phyloP scores from a whole-genome alignment of 2,329 filamentous ascomycete species.

The Cyphellophora attinorum region DNA sequence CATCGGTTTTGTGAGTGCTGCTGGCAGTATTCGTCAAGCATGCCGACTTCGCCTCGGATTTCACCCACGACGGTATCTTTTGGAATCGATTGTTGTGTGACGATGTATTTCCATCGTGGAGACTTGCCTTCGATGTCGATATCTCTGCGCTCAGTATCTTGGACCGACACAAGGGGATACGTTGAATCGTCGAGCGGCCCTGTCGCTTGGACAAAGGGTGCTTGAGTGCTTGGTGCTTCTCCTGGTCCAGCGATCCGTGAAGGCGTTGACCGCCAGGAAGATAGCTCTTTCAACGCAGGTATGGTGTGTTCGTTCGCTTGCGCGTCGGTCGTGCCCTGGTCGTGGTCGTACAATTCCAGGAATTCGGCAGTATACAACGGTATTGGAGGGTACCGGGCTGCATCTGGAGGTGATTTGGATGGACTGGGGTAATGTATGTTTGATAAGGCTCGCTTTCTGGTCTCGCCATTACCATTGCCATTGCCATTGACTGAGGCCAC shows the following conservation, averaged over 20 bases:
- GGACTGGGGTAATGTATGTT: slow-evolving; percentile 58
- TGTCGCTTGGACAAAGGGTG: slow-evolving; percentile 61
- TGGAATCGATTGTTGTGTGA: slow-evolving; percentile 41
- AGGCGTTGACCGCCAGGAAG: slow-evolving; percentile 68
- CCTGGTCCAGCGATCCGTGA: slow-evolving; percentile 57
- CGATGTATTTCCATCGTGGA: slow-evolving; percentile 58
- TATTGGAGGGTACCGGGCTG: slow-evolving; percentile 53
- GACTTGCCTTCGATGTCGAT: slow-evolving; percentile 44
- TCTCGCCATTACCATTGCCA: too few relatives aligned
- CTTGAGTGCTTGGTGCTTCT: slow-evolving; percentile 42
- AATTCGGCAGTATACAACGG: slow-evolving; percentile 68
- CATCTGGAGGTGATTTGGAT: slow-evolving; percentile 47
- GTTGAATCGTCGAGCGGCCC: slow-evolving; percentile 44
- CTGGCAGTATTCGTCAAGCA: slow-evolving; percentile 62
- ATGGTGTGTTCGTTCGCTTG: slow-evolving; percentile 71
- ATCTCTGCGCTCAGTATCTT: slow-evolving; percentile 42
- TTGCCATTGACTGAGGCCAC: slow-evolving; percentile 59
- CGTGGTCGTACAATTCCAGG: slow-evolving; percentile 60
- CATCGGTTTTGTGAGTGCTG: slow-evolving; percentile 52
- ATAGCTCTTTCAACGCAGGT: slow-evolving; percentile 62
- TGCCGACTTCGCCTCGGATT: slow-evolving; percentile 67
- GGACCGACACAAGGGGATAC: slow-evolving; percentile 41
- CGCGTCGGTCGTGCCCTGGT: slow-evolving; percentile 39
- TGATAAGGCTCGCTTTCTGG: slow-evolving; percentile 52
- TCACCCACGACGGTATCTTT: slow-evolving; percentile 54